These are phyloP conservation scores for Amylocarpus encephaloides DNA, from an alignment of 2,329 filamentous ascomycete species.

Conservation along the genomic window DNA sequence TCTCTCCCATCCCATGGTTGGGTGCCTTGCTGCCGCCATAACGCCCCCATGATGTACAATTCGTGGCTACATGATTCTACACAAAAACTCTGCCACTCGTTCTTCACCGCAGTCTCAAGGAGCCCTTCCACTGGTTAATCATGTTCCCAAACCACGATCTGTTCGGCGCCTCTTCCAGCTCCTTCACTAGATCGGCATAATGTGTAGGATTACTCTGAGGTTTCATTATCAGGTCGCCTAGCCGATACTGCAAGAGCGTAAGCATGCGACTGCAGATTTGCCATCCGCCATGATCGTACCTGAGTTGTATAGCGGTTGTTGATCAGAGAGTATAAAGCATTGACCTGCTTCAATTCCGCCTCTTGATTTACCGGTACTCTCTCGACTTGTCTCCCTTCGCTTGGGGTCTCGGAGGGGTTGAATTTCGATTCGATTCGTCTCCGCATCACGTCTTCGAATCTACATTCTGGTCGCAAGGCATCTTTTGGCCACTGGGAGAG, in stretches of 20 bases:
- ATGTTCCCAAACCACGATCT: slow-evolving; percentile 48
- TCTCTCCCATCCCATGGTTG: too few relatives aligned
- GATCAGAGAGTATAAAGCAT: slow-evolving; percentile 53
- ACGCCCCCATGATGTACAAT: too few relatives aligned
- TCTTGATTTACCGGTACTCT: slow-evolving; percentile 33
- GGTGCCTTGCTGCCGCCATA: too few relatives aligned
- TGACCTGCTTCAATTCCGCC: slow-evolving; percentile 49
- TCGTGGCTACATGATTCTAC: slow-evolving; percentile 1
- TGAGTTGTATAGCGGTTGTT: slow-evolving; percentile 52
- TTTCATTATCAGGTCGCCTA: slow-evolving; percentile 36
- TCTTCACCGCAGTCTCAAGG: slow-evolving; percentile 49
- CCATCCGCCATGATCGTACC: slow-evolving; percentile 33
- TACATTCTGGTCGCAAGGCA: slow-evolving; percentile 54
- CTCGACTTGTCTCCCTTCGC: slow-evolving; percentile 1
- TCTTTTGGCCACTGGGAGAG: slow-evolving; percentile 59
- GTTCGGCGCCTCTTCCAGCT: slow-evolving; percentile 57
- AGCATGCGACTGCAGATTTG: background rate
- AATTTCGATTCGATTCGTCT: slow-evolving; percentile 37
- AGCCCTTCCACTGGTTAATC: slow-evolving; percentile 49
- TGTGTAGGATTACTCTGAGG: slow-evolving; percentile 60
- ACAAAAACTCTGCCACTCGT: background rate
- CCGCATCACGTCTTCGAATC: slow-evolving; percentile 52
- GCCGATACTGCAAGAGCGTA: slow-evolving; percentile 1
- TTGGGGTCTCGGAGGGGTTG: background rate
- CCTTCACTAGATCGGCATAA: slow-evolving; percentile 53